Base-by-base conservation (phyloP, 805 yeast genomes). In the Saturnispora ahearnii region DNA sequence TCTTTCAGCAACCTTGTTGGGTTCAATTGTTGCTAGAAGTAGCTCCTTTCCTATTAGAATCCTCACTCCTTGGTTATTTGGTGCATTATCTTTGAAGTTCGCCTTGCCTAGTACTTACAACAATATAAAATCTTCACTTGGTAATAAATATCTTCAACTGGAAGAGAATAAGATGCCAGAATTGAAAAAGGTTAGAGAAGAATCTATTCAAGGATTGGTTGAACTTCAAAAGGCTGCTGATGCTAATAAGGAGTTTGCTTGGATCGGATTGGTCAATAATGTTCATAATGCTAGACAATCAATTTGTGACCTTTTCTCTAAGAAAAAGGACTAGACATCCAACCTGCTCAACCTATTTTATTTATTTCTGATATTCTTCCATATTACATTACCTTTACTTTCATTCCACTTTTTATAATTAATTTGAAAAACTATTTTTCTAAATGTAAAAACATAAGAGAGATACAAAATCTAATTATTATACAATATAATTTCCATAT, bases 1-100 rank as follows among this genome's bases (percentile, higher is more conserved):
- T 5, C 63, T 81, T 37, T 79, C 85, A 0, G 69, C 74, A 5
- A 64, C 81, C 4, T 72, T 82, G 53, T 58, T 78, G 2, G 84
- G 84, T 11, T 78, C 84, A 2, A 75, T 82, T 50, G 53, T 77
- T 32, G 77, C 71, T 13, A 70, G 72, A 51, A 73, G 69, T 53
- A 70, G 76, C 55, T 57, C 73, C 1, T 61, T 79, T 9, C 77
- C 78, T 1, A 34, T 73, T 5, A 70, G 87, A 55, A 76, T 79
- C 53, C 32, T 73, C 4, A 64, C 78, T 4, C 86, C 87, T 1
- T 46, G 75, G 13, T 45, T 70, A 0, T 71, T 79, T 54, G 84
- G 82, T 31, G 61, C 70, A 13, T 68, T 68, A 15, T 68, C 73
- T 5, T 73, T 75, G 60, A 62, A 58, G 31, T 58, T 63, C 24